phyloP scores from a whole-genome alignment of 1,284 basidiomycete genomes.

The Vanrija sp. region DNA sequence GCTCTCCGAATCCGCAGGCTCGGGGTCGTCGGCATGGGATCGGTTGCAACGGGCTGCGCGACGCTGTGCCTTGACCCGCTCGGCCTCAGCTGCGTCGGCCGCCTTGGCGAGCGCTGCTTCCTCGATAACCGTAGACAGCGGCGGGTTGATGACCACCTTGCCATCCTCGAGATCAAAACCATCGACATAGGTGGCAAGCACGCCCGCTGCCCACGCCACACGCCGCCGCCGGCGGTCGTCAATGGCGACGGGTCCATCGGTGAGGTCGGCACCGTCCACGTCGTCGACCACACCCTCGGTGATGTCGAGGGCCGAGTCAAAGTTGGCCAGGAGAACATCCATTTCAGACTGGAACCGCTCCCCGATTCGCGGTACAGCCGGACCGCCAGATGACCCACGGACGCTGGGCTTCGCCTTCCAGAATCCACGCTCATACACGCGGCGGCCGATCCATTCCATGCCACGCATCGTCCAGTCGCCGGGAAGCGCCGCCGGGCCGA shows the following conservation, averaged over 20 bases:
- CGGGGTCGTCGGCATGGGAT: slow-evolving; percentile 57
- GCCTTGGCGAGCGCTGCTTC: slow-evolving; percentile 61
- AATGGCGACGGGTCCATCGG: slow-evolving; percentile 44
- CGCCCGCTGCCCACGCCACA: slow-evolving; percentile 65
- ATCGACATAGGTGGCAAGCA: slow-evolving; percentile 65
- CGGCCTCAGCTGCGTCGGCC: slow-evolving; percentile 25
- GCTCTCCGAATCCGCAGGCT: slow-evolving; percentile 54
- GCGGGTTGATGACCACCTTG: slow-evolving; percentile 58
- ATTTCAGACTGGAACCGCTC: slow-evolving; percentile 59
- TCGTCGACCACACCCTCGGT: slow-evolving; percentile 76
- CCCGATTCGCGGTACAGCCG: slow-evolving; percentile 52
- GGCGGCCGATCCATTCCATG: slow-evolving; percentile 87
- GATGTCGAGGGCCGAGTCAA: slow-evolving; percentile 52
- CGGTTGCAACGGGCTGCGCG: slow-evolving; percentile 18
- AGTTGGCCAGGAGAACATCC: slow-evolving; percentile 66
- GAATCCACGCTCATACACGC: slow-evolving; percentile 84
- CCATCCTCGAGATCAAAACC: slow-evolving; percentile 64
- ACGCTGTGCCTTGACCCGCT: slow-evolving; percentile 21
- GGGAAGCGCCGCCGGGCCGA: slow-evolving; percentile 62
- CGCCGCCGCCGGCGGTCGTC: slow-evolving; percentile 63
- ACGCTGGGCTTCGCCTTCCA: slow-evolving; percentile 59
- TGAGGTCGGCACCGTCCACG: slow-evolving; percentile 53
- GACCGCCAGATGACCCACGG: slow-evolving; percentile 36
- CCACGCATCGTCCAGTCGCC: slow-evolving; percentile 96
- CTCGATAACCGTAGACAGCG: slow-evolving; percentile 64